These are phyloP conservation scores for Hermanozyma aechmeae DNA, from an alignment of 805 yeast species.

Conservation along the genomic window DNA sequence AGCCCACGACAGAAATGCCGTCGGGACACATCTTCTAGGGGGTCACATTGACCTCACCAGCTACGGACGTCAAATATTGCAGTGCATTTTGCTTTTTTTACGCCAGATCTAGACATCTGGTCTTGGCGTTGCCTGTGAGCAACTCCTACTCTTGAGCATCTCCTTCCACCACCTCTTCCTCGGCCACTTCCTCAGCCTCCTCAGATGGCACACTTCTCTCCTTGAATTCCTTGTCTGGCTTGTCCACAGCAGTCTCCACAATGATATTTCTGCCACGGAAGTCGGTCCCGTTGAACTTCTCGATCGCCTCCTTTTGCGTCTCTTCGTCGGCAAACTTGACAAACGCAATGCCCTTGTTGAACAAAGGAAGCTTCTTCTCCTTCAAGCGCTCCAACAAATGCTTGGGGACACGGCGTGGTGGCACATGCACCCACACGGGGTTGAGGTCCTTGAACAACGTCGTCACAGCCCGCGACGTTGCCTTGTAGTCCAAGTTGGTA, in stretches of 20 bases:
- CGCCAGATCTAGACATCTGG: too few species aligned
- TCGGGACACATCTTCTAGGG: too few species aligned
- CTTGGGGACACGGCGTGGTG: constrained; percentile 39
- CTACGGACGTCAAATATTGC: too few species aligned
- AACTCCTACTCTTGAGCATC: too few species aligned
- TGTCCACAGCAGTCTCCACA: constrained; percentile 68
- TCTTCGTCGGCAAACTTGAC: constrained; percentile 52
- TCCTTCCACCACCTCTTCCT: too few species aligned
- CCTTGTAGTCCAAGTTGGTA: constrained; percentile 47
- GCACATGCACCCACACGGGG: constrained; percentile 53
- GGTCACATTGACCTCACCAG: too few species aligned
- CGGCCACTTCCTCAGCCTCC: background rate
- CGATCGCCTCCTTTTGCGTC: constrained; percentile 63
- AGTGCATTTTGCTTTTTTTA: too few species aligned
- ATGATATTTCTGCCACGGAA: constrained; percentile 57
- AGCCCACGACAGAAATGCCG: too few species aligned
- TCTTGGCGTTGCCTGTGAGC: too few species aligned
- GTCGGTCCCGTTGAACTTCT: constrained; percentile 54
- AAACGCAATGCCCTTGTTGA: constrained; percentile 59
- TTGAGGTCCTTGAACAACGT: constrained; percentile 38
- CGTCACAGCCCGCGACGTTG: constrained; percentile 36
- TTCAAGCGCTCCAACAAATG: constrained; percentile 33
- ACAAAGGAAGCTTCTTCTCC: constrained; percentile 31
- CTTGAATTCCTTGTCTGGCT: background rate
- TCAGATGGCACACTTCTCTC: constrained; percentile 21